Evolutionary conservation across 495 filamentous ascomycete species (phyloP).

Genomic region (Hyaloscypha variabilis): DNA sequence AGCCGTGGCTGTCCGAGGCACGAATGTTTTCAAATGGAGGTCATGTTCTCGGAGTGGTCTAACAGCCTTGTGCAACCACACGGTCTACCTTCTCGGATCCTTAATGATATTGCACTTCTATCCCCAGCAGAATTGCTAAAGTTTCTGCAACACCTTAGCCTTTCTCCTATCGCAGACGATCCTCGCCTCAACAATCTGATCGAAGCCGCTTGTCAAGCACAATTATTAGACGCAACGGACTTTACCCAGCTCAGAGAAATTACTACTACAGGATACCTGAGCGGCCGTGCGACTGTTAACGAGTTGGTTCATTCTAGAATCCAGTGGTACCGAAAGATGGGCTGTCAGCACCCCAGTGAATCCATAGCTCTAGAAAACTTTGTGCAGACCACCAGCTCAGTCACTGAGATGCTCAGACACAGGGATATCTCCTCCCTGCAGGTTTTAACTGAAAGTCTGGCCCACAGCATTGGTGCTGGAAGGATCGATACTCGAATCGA

Average conservation of each 20-base stretch:
- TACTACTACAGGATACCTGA: conserved; percentile 53
- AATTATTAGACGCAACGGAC: conserved; percentile 53
- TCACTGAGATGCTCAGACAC: no score
- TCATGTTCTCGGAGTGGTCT: conserved; percentile 42
- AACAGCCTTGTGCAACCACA: conserved; percentile 36
- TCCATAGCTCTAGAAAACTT: conserved; percentile 33
- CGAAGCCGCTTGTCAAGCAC: conserved; percentile 45
- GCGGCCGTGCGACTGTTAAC: no score
- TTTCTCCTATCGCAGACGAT: conserved; percentile 30
- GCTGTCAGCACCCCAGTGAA: conserved; percentile 31
- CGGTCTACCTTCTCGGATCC: conserved; percentile 44
- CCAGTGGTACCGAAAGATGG: no score
- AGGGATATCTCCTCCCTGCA: no score
- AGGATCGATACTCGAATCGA: conserved; percentile 50
- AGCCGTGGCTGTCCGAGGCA: conserved; percentile 48
- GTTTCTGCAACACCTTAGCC: conserved; percentile 50
- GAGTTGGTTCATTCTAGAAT: no score
- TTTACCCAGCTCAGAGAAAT: conserved; percentile 49
- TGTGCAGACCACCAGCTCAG: no score
- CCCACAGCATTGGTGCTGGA: not conserved
- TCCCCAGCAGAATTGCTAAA: conserved; percentile 54
- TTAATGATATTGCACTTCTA: conserved; percentile 53
- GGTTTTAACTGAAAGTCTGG: no score
- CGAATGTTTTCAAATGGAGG: conserved; percentile 54
- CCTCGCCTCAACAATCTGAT: conserved; percentile 35